A percentile compares a stretch with the other conserved stretches of the same genome.
Evolutionary conservation across 2,329 filamentous ascomycete genomes (phyloP).

Genomic region (Aspergillus sp.): DNA sequence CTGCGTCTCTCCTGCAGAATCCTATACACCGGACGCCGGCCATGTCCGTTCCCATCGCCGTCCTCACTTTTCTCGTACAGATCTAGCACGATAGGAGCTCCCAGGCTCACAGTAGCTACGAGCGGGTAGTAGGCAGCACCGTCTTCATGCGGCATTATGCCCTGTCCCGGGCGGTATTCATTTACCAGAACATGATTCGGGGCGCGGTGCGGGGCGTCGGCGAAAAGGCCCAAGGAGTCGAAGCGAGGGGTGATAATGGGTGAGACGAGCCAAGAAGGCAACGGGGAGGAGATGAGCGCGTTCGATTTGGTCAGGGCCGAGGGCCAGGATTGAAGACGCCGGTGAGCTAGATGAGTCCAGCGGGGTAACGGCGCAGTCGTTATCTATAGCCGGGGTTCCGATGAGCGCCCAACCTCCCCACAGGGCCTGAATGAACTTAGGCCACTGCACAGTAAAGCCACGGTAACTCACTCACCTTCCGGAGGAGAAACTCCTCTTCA

Average conservation of each 20-base stretch:
- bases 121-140: constrained; percentile 82
- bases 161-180: constrained; percentile 82
- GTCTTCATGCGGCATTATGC: constrained; percentile 98
- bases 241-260: constrained; percentile 66
- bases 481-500: constrained; percentile 71
- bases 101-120: constrained; percentile 88
- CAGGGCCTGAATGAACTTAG: too few species aligned
- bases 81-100: constrained; percentile 74
- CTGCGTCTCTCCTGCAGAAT: constrained; percentile 86
- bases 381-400: constrained; percentile 28
- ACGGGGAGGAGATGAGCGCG: constrained; percentile 68
- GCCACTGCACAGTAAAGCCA: not conserved
- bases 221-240: constrained; percentile 53
- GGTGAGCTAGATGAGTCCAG: constrained; percentile 87
- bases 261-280: constrained; percentile 73
- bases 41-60: constrained; percentile 23
- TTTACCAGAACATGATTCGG: constrained; percentile 95
- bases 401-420: not conserved
- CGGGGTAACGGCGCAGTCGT: constrained; percentile 68
- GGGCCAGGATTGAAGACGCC: constrained; percentile 87
- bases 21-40: constrained; percentile 44
- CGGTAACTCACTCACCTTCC: constrained; percentile 64
- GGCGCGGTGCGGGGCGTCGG: constrained; percentile 67
- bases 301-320: constrained; percentile 75
- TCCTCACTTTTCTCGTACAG: constrained; percentile 62